A percentile compares a stretch with the other conserved stretches of the same genome.
These are phyloP conservation scores for Leptographium wingfieldii DNA, from an alignment of 2,329 filamentous ascomycete genomes.

Conservation along the genomic window DNA sequence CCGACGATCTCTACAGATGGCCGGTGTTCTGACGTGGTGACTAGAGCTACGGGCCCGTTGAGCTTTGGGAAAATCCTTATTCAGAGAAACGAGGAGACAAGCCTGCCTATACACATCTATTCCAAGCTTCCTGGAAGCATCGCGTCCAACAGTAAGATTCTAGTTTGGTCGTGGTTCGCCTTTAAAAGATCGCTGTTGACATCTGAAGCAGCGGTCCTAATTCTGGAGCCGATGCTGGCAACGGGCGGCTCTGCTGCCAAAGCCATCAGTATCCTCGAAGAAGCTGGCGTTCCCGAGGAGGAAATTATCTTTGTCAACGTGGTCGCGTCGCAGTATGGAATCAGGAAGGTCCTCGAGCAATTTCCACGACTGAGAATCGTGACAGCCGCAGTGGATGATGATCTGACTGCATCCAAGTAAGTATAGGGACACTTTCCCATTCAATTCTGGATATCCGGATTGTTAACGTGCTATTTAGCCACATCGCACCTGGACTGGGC, in stretches of 20 bases:
- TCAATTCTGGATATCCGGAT: too few relatives aligned
- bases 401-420: constrained; percentile 1
- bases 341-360: not conserved
- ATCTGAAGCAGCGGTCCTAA: not conserved
- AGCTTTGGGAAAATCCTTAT: constrained; percentile 4
- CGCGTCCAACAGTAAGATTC: not conserved
- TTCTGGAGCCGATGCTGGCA: constrained; percentile 4
- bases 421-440: not conserved
- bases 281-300: not conserved
- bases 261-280: constrained; percentile 1
- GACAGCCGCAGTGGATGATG: constrained; percentile 1
- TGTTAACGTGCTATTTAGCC: not conserved
- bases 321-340: constrained; percentile 1
- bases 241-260: not conserved
- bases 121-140: constrained; percentile 1
- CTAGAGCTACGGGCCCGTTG: not conserved
- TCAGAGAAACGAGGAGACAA: constrained; percentile 2
- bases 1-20: not conserved
- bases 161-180: not conserved
- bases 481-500: constrained; percentile 2
- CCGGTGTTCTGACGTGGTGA: not conserved
- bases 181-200: not conserved
- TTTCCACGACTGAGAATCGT: not conserved
- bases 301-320: constrained; percentile 3
- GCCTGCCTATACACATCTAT: not conserved